Base-by-base conservation (phyloP, 2,329 filamentous ascomycete genomes). In the Parastagonospora avenae region DNA sequence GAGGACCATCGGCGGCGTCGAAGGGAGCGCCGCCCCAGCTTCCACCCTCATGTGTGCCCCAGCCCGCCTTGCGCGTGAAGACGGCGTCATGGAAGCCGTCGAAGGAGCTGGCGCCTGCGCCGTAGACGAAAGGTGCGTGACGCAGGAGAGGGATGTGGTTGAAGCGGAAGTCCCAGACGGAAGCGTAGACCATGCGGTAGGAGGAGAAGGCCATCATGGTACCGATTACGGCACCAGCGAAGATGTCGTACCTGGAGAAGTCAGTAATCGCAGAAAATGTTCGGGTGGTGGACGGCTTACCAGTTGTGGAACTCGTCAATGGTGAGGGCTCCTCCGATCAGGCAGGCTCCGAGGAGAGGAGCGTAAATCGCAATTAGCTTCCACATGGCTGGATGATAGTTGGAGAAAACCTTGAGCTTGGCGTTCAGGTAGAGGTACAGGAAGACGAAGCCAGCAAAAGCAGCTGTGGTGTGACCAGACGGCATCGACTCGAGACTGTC, bases 341-440 rank as follows among this genome's bases (percentile, higher is more conserved):
- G 76, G 2, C 79, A 79, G 0, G 88, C 88, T 2, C 84, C 86
- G 0, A 91, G 82, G 2, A 91, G 73, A 0, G 89, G 88, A 0
- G 83, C 80, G 62, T 87, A 88, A 19, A 85, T 76, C 12, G 79
- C 81, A 29, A 88, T 77, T 10, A 90, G 73, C 74, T 91, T 91
- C 88, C 88, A 91, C 80, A 90, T 85, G 10, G 85, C 79, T 0
- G 88, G 84, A 66, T 90, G 88, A 68, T 88, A 87, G 76, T 90
- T 87, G 56, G 83, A 77, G 62, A 86, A 90, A 48, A 90, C 82
- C 79, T 91, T 91, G 59, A 92, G 80, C 76, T 91, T 91, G 41
- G 86, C 88, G 70, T 91, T 91, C 38, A 92, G 82, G 75, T 91
- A 92, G 1, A 91, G 77, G 59, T 81, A 87, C 2, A 91, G 75